A percentile compares a stretch with the other conserved stretches of the same genome.
phyloP scores from a whole-genome alignment of 1,139 yeast genomes.

The Scheffersomyces cryptocercus region DNA sequence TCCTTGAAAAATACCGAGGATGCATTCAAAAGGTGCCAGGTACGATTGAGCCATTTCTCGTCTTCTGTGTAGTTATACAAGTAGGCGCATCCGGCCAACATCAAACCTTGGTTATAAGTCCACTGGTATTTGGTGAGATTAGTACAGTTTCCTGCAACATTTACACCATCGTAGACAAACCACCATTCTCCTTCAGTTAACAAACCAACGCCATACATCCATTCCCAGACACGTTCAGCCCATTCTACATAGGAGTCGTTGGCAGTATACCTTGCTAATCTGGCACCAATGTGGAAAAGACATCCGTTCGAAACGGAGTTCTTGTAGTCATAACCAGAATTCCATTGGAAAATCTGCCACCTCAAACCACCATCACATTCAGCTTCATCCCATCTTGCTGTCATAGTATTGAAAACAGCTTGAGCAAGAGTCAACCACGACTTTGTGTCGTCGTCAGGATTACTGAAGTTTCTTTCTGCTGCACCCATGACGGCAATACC shows the following conservation, averaged over 20 bases:
- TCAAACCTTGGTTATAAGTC: conserved; percentile 80
- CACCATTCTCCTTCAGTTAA: conserved; percentile 38
- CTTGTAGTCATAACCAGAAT: conserved; percentile 76
- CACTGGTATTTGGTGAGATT: conserved; percentile 56
- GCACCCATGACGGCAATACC: conserved; percentile 83
- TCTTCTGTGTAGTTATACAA: conserved; percentile 66
- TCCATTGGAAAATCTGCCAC: conserved; percentile 84
- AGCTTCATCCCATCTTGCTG: conserved; percentile 67
- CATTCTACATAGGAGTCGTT: conserved; percentile 63
- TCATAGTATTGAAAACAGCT: conserved; percentile 77
- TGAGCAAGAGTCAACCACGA: conserved; percentile 70
- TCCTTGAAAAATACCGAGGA: conserved; percentile 45
- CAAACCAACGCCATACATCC: conserved; percentile 60
- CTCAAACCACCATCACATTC: conserved; percentile 76
- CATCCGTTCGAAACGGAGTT: conserved; percentile 80
- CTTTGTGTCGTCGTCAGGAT: conserved; percentile 43
- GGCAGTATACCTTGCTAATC: conserved; percentile 71
- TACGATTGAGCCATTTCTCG: conserved; percentile 56
- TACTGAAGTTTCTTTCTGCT: conserved; percentile 74
- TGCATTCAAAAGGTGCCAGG: conserved; percentile 52
- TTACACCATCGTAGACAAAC: conserved; percentile 70
- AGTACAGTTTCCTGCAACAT: conserved; percentile 56
- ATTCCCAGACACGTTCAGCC: conserved; percentile 68
- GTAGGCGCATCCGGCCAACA: conserved; percentile 72
- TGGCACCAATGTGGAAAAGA: conserved; percentile 73